Conservation (phyloP, 805 yeast genomes). For the Lipomyces chichibuensis region DNA sequence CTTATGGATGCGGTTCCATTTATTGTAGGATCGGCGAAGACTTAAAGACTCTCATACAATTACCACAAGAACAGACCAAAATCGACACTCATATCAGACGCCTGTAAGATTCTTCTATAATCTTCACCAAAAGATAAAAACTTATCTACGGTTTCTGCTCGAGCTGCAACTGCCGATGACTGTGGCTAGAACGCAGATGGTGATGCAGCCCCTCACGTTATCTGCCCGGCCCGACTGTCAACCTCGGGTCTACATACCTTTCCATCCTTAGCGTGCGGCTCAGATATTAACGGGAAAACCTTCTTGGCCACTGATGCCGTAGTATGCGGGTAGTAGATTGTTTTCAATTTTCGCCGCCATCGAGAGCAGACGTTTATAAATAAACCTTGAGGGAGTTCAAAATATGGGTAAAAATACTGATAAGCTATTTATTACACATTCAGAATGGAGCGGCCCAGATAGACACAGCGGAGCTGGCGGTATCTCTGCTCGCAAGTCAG, state of each 20-base stretch:
- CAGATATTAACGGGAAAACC: too few relatives aligned
- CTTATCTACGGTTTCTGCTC: not conserved
- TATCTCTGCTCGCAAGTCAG: slow-evolving; percentile 15
- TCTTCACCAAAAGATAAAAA: not conserved
- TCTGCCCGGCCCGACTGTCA: too few relatives aligned
- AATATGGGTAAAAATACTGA: slow-evolving; percentile 47
- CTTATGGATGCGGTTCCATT: not conserved
- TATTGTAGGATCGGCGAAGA: not conserved
- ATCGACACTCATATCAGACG: not conserved
- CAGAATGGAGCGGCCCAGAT: slow-evolving; percentile 43
- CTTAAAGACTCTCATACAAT: not conserved
- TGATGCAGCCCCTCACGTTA: too few relatives aligned
- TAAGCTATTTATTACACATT: slow-evolving; percentile 45
- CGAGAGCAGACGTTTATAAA: not conserved
- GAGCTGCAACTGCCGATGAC: not conserved
- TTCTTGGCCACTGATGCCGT: too few relatives aligned
- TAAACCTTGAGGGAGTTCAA: not conserved
- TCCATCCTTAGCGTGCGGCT: too few relatives aligned
- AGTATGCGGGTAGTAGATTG: not conserved
- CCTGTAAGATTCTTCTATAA: not conserved
- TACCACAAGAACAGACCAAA: not conserved
- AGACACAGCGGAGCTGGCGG: slow-evolving; percentile 42
- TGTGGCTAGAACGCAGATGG: too few relatives aligned
- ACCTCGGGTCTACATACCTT: too few relatives aligned
- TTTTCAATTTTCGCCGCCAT: not conserved